phyloP scores from a whole-genome alignment of 176 grass and related monocot genomes.

The Oryza meyeriana region DNA sequence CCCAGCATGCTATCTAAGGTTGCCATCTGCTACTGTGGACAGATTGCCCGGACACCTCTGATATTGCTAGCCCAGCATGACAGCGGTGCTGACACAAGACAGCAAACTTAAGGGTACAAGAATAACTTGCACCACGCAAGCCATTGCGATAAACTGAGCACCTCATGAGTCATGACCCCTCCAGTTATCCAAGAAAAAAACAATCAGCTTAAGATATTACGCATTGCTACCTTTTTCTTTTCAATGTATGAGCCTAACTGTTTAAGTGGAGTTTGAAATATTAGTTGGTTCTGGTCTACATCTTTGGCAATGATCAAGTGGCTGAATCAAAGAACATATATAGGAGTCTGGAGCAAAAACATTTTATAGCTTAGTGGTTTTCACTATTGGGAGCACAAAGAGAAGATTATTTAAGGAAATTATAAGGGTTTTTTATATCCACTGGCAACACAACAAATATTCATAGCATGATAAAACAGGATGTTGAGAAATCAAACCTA shows the following conservation, averaged over 20 bases:
- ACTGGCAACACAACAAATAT: not conserved
- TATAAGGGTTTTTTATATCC: slow-evolving; percentile 13
- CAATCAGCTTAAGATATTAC: not conserved
- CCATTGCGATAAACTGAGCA: not conserved
- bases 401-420: not conserved
- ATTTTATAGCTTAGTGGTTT: not conserved
- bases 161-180: slow-evolving; percentile 1
- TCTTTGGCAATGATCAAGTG: not conserved
- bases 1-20: not conserved
- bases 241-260: not conserved
- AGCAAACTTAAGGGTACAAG: slow-evolving; percentile 9
- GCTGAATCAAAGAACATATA: not conserved
- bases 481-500: slow-evolving; percentile 26
- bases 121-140: not conserved
- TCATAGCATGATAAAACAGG: not conserved
- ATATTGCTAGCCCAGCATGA: not conserved
- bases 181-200: not conserved
- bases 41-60: not conserved
- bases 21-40: not conserved
- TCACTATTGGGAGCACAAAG: not conserved
- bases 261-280: not conserved
- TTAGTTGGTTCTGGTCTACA: not conserved
- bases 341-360: not conserved
- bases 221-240: not conserved
- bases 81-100: not conserved